Conservation (phyloP, 2,329 filamentous ascomycete species). For the Talaromyces sp. region DNA sequence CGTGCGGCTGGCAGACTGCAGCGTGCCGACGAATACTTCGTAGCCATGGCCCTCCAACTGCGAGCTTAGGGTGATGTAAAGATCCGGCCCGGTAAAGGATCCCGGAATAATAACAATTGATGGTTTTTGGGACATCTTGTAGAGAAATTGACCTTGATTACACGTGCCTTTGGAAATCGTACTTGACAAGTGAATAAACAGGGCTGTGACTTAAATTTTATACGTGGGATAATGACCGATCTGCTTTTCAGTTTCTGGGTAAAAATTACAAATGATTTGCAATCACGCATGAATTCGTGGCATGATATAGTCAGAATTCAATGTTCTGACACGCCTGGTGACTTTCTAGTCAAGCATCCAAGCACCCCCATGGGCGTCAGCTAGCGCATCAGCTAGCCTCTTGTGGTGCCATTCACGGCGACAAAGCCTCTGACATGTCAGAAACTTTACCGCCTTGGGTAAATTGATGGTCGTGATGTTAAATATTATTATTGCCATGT, state of each 20-base stretch:
- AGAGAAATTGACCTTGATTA: background rate
- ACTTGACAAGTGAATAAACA: background rate
- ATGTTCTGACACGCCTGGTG: background rate
- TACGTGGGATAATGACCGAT: background rate
- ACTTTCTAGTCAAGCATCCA: too few relatives aligned
- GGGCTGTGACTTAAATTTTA: background rate
- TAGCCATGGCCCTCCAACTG: conserved; percentile 15
- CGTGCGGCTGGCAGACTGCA: conserved; percentile 4
- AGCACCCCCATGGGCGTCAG: too few relatives aligned
- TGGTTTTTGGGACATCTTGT: conserved; percentile 8
- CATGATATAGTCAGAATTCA: background rate
- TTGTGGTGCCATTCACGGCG: background rate
- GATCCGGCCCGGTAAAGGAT: conserved; percentile 2
- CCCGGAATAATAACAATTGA: conserved; percentile 7
- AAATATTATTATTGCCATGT: background rate
- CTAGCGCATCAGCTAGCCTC: too few relatives aligned
- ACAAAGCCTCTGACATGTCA: background rate
- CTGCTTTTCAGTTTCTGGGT: background rate
- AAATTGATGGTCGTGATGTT: background rate
- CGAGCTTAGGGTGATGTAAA: conserved; percentile 1
- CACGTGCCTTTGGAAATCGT: background rate
- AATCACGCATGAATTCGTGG: background rate
- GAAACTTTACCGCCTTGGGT: background rate
- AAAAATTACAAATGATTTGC: background rate
- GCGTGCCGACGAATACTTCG: conserved; percentile 15